Percentiles rank a stretch among this genome's conserved stretches.
phyloP scores from a whole-genome alignment of 2,329 filamentous ascomycete genomes.

The Akanthomyces dipterigenus region DNA sequence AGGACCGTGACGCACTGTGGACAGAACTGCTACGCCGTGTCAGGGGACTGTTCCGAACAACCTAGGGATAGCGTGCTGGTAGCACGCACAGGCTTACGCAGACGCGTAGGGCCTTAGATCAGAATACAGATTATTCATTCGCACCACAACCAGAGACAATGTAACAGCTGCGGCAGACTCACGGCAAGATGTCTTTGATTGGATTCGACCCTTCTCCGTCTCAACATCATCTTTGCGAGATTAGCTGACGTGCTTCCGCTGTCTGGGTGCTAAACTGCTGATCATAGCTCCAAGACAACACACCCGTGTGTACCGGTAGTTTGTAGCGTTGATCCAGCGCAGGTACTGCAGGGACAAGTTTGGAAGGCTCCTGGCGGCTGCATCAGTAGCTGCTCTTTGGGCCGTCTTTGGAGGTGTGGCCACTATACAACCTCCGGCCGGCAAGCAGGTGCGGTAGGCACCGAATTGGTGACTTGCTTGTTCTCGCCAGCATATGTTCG shows the following conservation, averaged over 20 bases:
- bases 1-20: conserved; percentile 56
- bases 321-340: neutral
- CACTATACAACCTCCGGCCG: neutral
- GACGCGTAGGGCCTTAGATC: neutral
- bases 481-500: too few relatives aligned
- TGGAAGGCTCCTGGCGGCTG: neutral
- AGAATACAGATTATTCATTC: neutral
- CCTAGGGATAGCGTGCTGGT: too few relatives aligned
- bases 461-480: too few relatives aligned
- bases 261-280: neutral
- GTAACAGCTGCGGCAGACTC: neutral
- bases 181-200: neutral
- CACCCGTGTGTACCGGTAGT: neutral
- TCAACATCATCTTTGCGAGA: neutral
- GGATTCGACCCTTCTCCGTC: neutral
- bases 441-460: too few relatives aligned
- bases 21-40: conserved; percentile 52
- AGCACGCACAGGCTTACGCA: neutral
- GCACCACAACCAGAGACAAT: neutral
- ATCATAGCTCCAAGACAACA: neutral
- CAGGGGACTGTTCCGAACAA: conserved; percentile 29
- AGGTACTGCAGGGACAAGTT: neutral
- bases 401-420: neutral
- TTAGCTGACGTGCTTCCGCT: neutral
- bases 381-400: neutral